Base-by-base conservation (phyloP, 78 protist genomes). In the Dictyostelium brefeldianum region DNA sequence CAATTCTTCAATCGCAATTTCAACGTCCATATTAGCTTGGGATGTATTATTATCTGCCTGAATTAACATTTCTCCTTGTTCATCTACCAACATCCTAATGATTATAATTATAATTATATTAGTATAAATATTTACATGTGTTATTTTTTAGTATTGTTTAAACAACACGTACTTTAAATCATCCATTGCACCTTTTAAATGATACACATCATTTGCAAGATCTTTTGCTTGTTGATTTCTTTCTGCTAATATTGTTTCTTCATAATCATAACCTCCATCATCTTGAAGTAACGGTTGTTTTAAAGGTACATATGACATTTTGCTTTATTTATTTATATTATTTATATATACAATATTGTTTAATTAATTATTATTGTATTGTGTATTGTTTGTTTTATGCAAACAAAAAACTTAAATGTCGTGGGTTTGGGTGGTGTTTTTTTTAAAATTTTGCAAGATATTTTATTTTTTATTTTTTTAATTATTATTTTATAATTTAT, bases 131-230 rank as follows among this genome's bases (percentile, higher is more conserved):
- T n/a, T n/a, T n/a, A n/a, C n/a, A n/a, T n/a, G n/a, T n/a, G n/a
- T n/a, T n/a, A n/a, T n/a, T n/a, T n/a, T n/a, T n/a, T n/a, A n/a
- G n/a, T n/a, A n/a, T n/a, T n/a, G n/a, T n/a, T n/a, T n/a, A n/a
- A n/a, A n/a, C n/a, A n/a, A n/a, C n/a, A n/a, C n/a, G n/a, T n/a
- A 65, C 73, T 65, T 65, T 27, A 78, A 20, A 31, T 78, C 83
- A 78, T 78, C 70, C 83, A 78, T 78, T 36, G 83, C 83, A 56
- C 70, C 70, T 31, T 78, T 50, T 50, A 78, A 56, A 11, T 78
- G 47, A 31, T 27, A 78, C 0, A 78, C 8, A 54, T 78, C 83
- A 0, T 78, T 15, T 4, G 50, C 83, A 8, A 78, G 25, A 48
- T 54, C 43, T 56, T 36, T 78, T 14, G 70, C 50, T 31, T 78